phyloP scores from a whole-genome alignment of 2,329 filamentous ascomycete genomes.

The Aureobasidium mangrovei region DNA sequence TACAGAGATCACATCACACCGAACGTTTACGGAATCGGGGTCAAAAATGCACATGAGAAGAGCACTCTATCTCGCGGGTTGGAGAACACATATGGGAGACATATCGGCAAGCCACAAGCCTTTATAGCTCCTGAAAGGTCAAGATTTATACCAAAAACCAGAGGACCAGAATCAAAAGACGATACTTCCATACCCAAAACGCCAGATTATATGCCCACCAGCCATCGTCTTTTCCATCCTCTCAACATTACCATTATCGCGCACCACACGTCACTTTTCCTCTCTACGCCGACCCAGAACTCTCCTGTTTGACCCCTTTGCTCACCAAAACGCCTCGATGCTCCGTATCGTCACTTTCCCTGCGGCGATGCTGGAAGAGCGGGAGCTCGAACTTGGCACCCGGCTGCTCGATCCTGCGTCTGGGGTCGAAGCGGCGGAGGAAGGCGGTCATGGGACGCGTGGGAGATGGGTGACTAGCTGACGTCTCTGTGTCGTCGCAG shows the following conservation, averaged over 20 bases:
- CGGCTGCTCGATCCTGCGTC: background rate
- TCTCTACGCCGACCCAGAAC: background rate
- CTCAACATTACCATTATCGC: no score
- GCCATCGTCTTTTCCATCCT: no score
- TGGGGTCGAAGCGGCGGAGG: background rate
- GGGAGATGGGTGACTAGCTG: background rate
- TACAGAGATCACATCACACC: no score
- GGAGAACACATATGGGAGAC: background rate
- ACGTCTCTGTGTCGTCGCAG: background rate
- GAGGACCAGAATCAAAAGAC: no score
- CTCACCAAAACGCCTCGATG: background rate
- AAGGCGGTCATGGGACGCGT: background rate
- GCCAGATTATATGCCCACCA: no score
- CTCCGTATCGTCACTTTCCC: background rate
- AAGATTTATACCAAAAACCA: no score
- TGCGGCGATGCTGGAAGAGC: background rate
- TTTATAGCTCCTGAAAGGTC: background rate
- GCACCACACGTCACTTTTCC: no score
- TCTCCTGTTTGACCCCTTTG: slow-evolving; percentile 2
- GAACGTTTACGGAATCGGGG: no score
- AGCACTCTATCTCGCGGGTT: background rate
- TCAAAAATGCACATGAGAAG: no score
- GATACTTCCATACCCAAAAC: no score
- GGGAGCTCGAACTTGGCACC: background rate
- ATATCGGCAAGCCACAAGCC: background rate